phyloP scores from a whole-genome alignment of 768 basidiomycete genomes.

The Stropharia rugosoannulata region DNA sequence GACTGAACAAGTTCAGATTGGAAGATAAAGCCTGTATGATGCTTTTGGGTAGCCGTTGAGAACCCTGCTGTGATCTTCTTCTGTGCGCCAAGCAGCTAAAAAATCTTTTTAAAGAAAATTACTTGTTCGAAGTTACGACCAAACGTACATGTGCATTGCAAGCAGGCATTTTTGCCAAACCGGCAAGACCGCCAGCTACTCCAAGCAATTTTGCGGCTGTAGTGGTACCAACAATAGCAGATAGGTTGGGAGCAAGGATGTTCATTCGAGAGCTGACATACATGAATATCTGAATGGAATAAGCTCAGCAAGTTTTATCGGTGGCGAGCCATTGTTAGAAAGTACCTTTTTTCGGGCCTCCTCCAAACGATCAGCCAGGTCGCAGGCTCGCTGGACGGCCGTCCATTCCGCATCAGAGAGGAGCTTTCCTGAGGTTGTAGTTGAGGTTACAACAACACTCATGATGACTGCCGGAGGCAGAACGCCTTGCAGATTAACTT shows the following conservation, averaged over 20 bases:
- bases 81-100: constrained; percentile 89
- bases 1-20: constrained; percentile 87
- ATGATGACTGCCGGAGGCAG: constrained; percentile 90
- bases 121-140: neutral
- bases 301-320: neutral
- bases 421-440: constrained; percentile 79
- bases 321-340: neutral
- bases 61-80: constrained; percentile 92
- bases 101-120: neutral
- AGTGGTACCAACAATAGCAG: constrained; percentile 96
- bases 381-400: constrained; percentile 82
- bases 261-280: constrained; percentile 99
- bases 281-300: constrained; percentile 76
- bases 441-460: constrained; percentile 95
- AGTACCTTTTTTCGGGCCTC: constrained; percentile 84
- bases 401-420: constrained; percentile 73
- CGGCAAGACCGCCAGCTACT: constrained; percentile 90
- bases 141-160: constrained; percentile 89
- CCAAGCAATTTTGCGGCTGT: constrained; percentile 98
- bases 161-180: constrained; percentile 90
- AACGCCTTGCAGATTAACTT: constrained; percentile 76
- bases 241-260: constrained; percentile 96
- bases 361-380: constrained; percentile 85
- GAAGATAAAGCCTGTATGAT: constrained; percentile 96
- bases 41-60: constrained; percentile 80